These are phyloP conservation scores for Talaromyces adpressus DNA, from an alignment of 495 filamentous ascomycete species.

Conservation along the genomic window DNA sequence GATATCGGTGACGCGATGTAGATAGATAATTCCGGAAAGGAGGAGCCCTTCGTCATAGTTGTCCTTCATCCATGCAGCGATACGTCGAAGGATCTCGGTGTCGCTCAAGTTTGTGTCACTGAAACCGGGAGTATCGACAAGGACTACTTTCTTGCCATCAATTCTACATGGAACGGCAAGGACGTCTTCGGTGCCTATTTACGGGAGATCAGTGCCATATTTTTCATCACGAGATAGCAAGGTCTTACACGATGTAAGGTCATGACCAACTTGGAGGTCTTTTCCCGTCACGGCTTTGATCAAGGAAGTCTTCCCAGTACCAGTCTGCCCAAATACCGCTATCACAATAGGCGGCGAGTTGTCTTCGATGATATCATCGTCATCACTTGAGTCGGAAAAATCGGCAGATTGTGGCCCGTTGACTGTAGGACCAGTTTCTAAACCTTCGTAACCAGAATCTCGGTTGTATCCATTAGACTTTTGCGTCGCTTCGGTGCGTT, in stretches of 20 bases:
- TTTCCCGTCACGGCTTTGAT: slow-evolving; percentile 22
- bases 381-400: too few species aligned
- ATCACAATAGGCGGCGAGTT: slow-evolving; percentile 13
- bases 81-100: slow-evolving; percentile 27
- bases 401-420: too few species aligned
- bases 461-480: too few species aligned
- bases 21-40: slow-evolving; percentile 22
- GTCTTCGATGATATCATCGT: too few species aligned
- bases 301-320: slow-evolving; percentile 35
- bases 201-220: background rate
- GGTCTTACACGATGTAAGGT: slow-evolving; percentile 8
- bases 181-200: background rate
- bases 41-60: slow-evolving; percentile 11
- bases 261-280: slow-evolving; percentile 17
- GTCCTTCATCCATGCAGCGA: slow-evolving; percentile 22
- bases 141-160: slow-evolving; percentile 13
- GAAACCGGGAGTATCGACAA: slow-evolving; percentile 41
- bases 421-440: too few species aligned
- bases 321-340: slow-evolving; percentile 38
- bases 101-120: slow-evolving; percentile 30
- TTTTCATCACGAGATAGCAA: slow-evolving; percentile 8
- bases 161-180: slow-evolving; percentile 8
- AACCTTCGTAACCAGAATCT: too few species aligned
- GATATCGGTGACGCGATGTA: slow-evolving; percentile 19
- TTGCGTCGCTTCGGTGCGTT: too few species aligned